These are phyloP conservation scores for Xylaria acuta DNA, from an alignment of 495 filamentous ascomycete genomes.

Conservation along the genomic window DNA sequence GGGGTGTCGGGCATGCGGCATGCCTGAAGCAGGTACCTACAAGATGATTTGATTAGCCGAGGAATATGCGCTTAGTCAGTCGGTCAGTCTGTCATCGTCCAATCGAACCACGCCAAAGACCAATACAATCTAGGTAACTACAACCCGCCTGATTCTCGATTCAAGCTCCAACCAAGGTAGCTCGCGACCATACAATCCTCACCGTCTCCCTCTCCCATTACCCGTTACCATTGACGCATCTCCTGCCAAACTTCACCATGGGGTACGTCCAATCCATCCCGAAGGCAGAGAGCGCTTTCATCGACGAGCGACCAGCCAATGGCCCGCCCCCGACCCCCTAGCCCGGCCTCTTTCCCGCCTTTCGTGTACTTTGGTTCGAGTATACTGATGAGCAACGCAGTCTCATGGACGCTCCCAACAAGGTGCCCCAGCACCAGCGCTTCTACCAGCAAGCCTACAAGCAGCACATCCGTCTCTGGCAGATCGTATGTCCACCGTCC, in stretches of 20 bases:
- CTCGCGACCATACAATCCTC: conserved; percentile 25
- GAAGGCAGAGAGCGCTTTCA: background rate
- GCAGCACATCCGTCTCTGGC: conserved; percentile 76
- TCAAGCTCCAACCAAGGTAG: conserved; percentile 36
- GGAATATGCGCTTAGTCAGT: conserved; percentile 39
- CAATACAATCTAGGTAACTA: conserved; percentile 1
- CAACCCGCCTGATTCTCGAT: conserved; percentile 22
- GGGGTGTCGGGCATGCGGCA: no score
- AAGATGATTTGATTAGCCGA: conserved; percentile 25
- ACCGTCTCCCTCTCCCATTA: conserved; percentile 9
- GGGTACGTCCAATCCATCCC: conserved; percentile 24
- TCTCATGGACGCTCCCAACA: conserved; percentile 82
- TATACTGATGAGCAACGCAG: conserved; percentile 43
- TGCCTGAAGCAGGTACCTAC: background rate
- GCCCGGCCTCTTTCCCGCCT: background rate
- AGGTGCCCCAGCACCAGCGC: conserved; percentile 82
- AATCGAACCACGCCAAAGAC: conserved; percentile 37
- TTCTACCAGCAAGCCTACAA: conserved; percentile 81
- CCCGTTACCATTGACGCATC: conserved; percentile 17
- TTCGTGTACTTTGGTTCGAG: background rate
- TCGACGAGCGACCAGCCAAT: conserved; percentile 4
- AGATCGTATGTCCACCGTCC: conserved; percentile 70
- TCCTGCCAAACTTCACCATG: conserved; percentile 34
- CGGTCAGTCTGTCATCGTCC: conserved; percentile 25
- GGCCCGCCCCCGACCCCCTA: background rate